Conservation (phyloP, 495 filamentous ascomycete species). For the Pyrenopolyporus hunteri region DNA sequence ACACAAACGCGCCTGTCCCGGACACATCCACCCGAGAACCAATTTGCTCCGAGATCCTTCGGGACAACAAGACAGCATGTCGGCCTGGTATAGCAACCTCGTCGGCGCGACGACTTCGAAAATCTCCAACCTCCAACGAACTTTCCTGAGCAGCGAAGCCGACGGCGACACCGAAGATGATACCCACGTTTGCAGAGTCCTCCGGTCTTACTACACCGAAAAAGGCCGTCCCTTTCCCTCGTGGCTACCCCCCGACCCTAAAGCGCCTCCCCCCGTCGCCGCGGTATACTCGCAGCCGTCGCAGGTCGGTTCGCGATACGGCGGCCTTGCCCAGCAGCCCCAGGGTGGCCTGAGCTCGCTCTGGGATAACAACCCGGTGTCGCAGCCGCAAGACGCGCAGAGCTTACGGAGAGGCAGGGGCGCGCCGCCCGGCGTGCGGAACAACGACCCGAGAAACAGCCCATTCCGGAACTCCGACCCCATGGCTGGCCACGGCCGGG, state of each 20-base stretch:
- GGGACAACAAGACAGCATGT: slow-evolving; percentile 57
- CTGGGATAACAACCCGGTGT: slow-evolving; percentile 69
- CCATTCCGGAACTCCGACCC: slow-evolving; percentile 48
- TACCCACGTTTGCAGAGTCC: slow-evolving; percentile 90
- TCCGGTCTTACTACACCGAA: slow-evolving; percentile 93
- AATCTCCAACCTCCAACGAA: slow-evolving; percentile 79
- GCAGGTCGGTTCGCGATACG: slow-evolving; percentile 59
- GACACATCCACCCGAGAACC: slow-evolving; percentile 25
- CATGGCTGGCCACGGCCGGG: slow-evolving; percentile 28
- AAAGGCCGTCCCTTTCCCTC: slow-evolving; percentile 80
- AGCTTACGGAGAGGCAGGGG: slow-evolving; percentile 59
- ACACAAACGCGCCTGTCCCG: slow-evolving; percentile 14
- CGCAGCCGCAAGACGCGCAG: slow-evolving; percentile 56
- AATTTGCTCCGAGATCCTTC: neutral
- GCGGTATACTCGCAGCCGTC: slow-evolving; percentile 58
- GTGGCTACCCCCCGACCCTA: slow-evolving; percentile 91
- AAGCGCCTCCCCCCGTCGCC: slow-evolving; percentile 62
- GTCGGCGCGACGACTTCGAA: slow-evolving; percentile 79
- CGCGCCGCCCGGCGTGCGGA: slow-evolving; percentile 37
- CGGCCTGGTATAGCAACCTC: slow-evolving; percentile 79
- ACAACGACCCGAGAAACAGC: slow-evolving; percentile 39
- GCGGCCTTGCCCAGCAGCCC: slow-evolving; percentile 48
- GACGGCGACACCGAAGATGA: slow-evolving; percentile 95
- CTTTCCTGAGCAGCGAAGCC: slow-evolving; percentile 75
- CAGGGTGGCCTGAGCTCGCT: slow-evolving; percentile 69